phyloP scores from a whole-genome alignment of 1,284 basidiomycete genomes.

The Peniophora sp. region DNA sequence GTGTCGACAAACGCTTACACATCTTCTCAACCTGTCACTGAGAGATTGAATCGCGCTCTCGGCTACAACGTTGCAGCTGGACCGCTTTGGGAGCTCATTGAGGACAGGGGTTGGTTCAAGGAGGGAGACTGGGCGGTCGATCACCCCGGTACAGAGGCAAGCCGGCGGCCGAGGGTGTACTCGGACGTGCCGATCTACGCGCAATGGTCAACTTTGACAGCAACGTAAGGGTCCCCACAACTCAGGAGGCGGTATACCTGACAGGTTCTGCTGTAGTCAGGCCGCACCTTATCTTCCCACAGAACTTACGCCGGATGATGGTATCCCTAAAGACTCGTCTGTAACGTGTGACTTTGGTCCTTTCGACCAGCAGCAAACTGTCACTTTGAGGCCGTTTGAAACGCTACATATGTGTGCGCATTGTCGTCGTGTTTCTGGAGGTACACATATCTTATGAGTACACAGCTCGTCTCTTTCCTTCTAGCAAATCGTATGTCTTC shows the following conservation, averaged over 20 bases:
- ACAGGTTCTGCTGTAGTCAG: slow-evolving; percentile 15
- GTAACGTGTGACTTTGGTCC: slow-evolving; percentile 59
- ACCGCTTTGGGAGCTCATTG: slow-evolving; percentile 63
- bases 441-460: background rate
- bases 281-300: slow-evolving; percentile 52
- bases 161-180: slow-evolving; percentile 53
- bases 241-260: slow-evolving; percentile 25
- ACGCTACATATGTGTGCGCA: slow-evolving; percentile 48
- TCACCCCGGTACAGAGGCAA: slow-evolving; percentile 32
- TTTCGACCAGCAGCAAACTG: slow-evolving; percentile 38
- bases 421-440: background rate
- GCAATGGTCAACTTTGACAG: slow-evolving; percentile 36
- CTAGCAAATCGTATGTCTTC: slow-evolving; percentile 57
- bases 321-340: slow-evolving; percentile 38
- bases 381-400: slow-evolving; percentile 48
- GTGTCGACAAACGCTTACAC: slow-evolving; percentile 38
- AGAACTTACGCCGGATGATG: slow-evolving; percentile 39
- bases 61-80: slow-evolving; percentile 66
- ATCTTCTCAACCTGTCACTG: slow-evolving; percentile 29
- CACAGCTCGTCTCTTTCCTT: slow-evolving; percentile 32
- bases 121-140: slow-evolving; percentile 34
- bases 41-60: slow-evolving; percentile 53
- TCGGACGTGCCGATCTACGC: slow-evolving; percentile 30
- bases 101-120: slow-evolving; percentile 73
- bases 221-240: slow-evolving; percentile 33